A percentile compares a stretch with the other conserved stretches of the same genome.
phyloP scores from a whole-genome alignment of 768 basidiomycete species.

The Lentinula lateritia region DNA sequence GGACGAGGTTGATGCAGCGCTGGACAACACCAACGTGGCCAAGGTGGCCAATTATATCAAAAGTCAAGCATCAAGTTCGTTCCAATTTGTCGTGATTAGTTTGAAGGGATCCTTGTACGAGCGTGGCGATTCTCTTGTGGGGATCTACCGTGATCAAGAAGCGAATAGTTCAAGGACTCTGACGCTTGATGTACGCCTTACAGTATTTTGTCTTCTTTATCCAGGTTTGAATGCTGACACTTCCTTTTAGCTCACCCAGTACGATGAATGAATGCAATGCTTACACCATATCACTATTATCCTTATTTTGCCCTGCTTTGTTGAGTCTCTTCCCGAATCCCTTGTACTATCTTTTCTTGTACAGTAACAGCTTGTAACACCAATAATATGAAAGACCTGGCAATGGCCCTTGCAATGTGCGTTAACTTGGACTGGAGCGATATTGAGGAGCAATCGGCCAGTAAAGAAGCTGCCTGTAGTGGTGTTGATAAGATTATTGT shows the following conservation, averaged over 20 bases:
- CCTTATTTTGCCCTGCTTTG: background rate
- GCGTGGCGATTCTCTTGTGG: slow-evolving; percentile 83
- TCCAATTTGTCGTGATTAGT: slow-evolving; percentile 98
- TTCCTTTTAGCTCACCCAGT: slow-evolving; percentile 49
- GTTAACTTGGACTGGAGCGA: too few relatives aligned
- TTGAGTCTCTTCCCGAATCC: background rate
- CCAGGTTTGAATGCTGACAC: background rate
- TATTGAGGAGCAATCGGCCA: too few relatives aligned
- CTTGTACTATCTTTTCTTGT: background rate
- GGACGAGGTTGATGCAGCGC: slow-evolving; percentile 97
- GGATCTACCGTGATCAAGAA: slow-evolving; percentile 92
- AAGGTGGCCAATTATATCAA: slow-evolving; percentile 94
- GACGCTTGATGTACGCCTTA: slow-evolving; percentile 77
- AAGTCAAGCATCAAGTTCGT: slow-evolving; percentile 71
- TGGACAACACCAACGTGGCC: slow-evolving; percentile 98
- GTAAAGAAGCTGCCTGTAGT: too few relatives aligned
- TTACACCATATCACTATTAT: background rate
- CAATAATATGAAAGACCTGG: too few relatives aligned
- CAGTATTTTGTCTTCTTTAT: background rate
- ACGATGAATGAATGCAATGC: slow-evolving; percentile 38
- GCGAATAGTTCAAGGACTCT: slow-evolving; percentile 88
- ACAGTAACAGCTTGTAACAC: too few relatives aligned
- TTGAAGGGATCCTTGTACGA: slow-evolving; percentile 93
- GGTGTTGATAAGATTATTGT: too few relatives aligned
- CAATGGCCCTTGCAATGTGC: too few relatives aligned